Percentiles rank a stretch among this genome's conserved stretches.
These are phyloP conservation scores for Lactifluus volemus DNA, from an alignment of 768 basidiomycete genomes.

Conservation along the genomic window DNA sequence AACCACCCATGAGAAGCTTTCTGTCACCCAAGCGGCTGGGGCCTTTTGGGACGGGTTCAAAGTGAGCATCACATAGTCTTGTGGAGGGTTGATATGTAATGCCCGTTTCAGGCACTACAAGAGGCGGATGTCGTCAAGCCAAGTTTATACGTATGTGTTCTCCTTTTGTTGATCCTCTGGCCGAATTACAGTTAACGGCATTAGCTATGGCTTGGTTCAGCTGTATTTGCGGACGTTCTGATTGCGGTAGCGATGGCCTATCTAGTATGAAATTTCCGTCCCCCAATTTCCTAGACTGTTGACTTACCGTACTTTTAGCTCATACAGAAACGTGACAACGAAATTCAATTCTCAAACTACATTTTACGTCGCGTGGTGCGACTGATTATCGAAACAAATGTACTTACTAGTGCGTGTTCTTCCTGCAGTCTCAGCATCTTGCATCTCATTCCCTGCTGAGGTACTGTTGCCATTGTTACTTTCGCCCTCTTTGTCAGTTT, in stretches of 20 bases:
- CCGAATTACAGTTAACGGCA: not conserved
- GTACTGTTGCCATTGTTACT: not conserved
- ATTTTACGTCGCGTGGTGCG: slow-evolving; percentile 20
- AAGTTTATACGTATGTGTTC: not conserved
- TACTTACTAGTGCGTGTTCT: slow-evolving; percentile 9
- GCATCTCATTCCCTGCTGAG: not conserved
- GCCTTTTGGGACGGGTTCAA: not conserved
- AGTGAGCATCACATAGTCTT: not conserved
- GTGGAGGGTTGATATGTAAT: not conserved
- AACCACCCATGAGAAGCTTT: not conserved
- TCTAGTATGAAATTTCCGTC: not conserved
- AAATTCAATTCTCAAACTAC: not conserved
- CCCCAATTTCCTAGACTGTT: not conserved
- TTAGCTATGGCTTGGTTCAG: slow-evolving; percentile 8
- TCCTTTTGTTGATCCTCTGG: not conserved
- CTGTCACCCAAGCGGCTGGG: not conserved
- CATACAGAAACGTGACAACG: not conserved
- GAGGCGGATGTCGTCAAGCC: not conserved
- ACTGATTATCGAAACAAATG: slow-evolving; percentile 23
- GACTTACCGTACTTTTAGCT: not conserved
- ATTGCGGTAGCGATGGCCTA: slow-evolving; percentile 8
- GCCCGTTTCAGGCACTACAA: not conserved
- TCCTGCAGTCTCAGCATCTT: too few relatives aligned
- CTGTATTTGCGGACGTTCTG: slow-evolving; percentile 5
- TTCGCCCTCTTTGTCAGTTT: not conserved